These are phyloP conservation scores for Psidium friedrichsthalianum DNA, from an alignment of 345 rosid species.

Conservation along the genomic window DNA sequence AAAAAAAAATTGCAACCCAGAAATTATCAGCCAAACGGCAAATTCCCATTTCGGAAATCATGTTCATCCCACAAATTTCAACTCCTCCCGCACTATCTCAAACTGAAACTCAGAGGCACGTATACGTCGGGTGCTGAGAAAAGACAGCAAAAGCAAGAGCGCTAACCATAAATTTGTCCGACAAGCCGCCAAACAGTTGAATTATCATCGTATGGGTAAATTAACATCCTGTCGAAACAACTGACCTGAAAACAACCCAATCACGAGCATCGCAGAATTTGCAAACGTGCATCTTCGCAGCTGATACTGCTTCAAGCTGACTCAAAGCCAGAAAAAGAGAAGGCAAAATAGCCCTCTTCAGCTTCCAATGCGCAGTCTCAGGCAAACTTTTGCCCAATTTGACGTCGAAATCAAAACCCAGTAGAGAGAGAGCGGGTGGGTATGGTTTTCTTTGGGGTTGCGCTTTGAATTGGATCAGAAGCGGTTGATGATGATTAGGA, in stretches of 20 bases:
- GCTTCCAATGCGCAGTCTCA: neutral
- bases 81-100: neutral
- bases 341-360: neutral
- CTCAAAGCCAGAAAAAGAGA: neutral
- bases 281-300: neutral
- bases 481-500: constrained; percentile 21
- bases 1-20: neutral
- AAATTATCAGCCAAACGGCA: neutral
- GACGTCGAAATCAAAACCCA: neutral
- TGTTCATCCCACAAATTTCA: neutral
- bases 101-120: neutral
- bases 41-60: neutral
- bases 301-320: neutral
- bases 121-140: neutral
- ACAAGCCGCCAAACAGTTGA: neutral
- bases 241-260: neutral
- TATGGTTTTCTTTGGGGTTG: neutral
- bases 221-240: neutral
- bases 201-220: neutral
- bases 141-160: neutral
- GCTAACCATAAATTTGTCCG: neutral
- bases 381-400: neutral
- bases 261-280: neutral
- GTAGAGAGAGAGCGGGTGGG: neutral
- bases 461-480: neutral